phyloP scores from a whole-genome alignment of 148 eudicot genomes.

The Pouteria glomerata region DNA sequence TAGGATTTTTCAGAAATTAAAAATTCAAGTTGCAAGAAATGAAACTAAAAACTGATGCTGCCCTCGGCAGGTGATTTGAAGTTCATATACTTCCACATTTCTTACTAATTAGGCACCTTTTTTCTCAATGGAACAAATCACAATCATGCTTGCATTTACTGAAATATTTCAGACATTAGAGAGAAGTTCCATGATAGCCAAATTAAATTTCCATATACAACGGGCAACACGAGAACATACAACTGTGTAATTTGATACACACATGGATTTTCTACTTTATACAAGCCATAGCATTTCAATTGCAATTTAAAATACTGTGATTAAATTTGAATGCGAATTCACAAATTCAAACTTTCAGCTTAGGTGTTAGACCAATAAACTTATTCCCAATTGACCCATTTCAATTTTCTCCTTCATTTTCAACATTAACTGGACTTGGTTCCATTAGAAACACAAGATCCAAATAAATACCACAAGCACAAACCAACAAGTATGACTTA shows the following conservation, averaged over 20 bases:
- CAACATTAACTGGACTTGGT: neutral
- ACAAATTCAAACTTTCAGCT: neutral
- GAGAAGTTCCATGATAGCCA: too few species aligned
- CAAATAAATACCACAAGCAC: neutral
- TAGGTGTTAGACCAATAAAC: neutral
- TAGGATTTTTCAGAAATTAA: too few species aligned
- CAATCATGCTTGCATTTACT: too few species aligned
- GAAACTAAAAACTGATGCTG: too few species aligned
- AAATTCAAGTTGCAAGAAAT: too few species aligned
- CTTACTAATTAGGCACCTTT: too few species aligned
- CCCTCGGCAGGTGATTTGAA: too few species aligned
- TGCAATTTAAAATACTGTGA: neutral
- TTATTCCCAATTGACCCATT: neutral
- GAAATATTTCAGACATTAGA: too few species aligned
- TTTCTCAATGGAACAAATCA: too few species aligned
- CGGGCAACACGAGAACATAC: too few species aligned
- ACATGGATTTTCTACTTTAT: neutral
- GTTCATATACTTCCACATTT: too few species aligned
- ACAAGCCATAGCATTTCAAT: neutral
- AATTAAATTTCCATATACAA: too few species aligned
- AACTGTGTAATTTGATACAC: neutral
- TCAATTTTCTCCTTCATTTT: neutral
- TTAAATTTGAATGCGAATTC: neutral
- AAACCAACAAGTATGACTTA: neutral
- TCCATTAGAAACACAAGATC: neutral